These are phyloP conservation scores for Tetrapisispora iriomotensis DNA, from an alignment of 805 yeast species.

Conservation along the genomic window DNA sequence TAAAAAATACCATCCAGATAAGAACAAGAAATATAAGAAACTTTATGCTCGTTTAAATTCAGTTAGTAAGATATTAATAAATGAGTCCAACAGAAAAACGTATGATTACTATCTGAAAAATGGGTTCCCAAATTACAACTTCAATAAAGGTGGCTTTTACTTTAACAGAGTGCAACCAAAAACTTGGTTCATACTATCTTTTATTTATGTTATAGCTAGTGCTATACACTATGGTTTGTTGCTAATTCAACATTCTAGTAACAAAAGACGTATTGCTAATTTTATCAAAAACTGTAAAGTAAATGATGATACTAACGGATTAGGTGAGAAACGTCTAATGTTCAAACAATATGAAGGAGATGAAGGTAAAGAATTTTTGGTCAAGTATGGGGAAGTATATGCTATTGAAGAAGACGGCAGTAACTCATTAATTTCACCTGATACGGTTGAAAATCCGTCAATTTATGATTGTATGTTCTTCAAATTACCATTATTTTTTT, in stretches of 20 bases:
- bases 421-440: slow-evolving; percentile 35
- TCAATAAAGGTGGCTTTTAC: slow-evolving; percentile 46
- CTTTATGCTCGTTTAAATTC: slow-evolving; percentile 65
- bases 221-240: slow-evolving; percentile 50
- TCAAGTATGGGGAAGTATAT: slow-evolving; percentile 51
- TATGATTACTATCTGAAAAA: slow-evolving; percentile 75
- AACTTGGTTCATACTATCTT: slow-evolving; percentile 40
- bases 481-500: slow-evolving; percentile 33
- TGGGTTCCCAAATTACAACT: slow-evolving; percentile 83
- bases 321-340: slow-evolving; percentile 38
- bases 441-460: slow-evolving; percentile 40
- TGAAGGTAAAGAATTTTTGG: slow-evolving; percentile 43
- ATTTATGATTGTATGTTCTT: slow-evolving; percentile 40
- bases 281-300: slow-evolving; percentile 43
- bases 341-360: slow-evolving; percentile 35
- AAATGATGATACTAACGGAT: slow-evolving; percentile 49
- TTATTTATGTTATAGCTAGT: slow-evolving; percentile 43
- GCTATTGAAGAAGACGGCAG: slow-evolving; percentile 37
- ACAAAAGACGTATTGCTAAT: slow-evolving; percentile 43
- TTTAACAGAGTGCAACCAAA: slow-evolving; percentile 60
- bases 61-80: slow-evolving; percentile 64
- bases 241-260: slow-evolving; percentile 45
- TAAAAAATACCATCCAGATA: slow-evolving; percentile 78
- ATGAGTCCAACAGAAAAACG: slow-evolving; percentile 48
- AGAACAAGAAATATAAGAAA: slow-evolving; percentile 40